phyloP scores from a whole-genome alignment of 331 rosid genomes.

The Saraca asoca region DNA sequence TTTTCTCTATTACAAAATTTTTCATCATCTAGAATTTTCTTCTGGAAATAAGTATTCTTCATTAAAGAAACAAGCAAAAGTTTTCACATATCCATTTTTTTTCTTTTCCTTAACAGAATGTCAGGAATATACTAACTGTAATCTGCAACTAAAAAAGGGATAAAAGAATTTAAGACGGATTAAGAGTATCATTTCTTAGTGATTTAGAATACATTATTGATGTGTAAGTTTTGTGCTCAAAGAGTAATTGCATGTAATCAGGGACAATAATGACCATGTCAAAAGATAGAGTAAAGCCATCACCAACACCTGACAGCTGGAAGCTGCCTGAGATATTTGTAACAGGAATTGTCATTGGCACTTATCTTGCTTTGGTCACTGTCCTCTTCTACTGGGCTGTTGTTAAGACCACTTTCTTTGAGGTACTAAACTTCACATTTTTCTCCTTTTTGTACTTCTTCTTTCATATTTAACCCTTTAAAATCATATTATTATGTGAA shows the following conservation, averaged over 20 bases:
- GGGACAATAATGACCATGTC: conserved; percentile 96
- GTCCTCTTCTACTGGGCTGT: conserved; percentile 73
- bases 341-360: conserved; percentile 81
- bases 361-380: conserved; percentile 80
- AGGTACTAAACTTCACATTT: conserved; percentile 51
- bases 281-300: conserved; percentile 80
- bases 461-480: background rate
- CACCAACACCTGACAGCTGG: conserved; percentile 91
- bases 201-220: no score
- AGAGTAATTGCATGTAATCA: conserved; percentile 22
- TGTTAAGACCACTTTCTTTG: conserved; percentile 67
- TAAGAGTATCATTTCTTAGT: no score
- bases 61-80: no score
- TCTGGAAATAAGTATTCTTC: no score
- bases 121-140: no score
- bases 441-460: background rate
- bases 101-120: no score
- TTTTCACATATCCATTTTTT: no score
- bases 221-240: conserved; percentile 8
- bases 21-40: no score
- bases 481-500: background rate
- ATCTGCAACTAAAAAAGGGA: no score
- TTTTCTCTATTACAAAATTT: no score
- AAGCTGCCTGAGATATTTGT: conserved; percentile 89
- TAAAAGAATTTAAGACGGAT: no score